These are phyloP conservation scores for Termitomyces sp. DNA, from an alignment of 768 basidiomycete species.

Conservation along the genomic window DNA sequence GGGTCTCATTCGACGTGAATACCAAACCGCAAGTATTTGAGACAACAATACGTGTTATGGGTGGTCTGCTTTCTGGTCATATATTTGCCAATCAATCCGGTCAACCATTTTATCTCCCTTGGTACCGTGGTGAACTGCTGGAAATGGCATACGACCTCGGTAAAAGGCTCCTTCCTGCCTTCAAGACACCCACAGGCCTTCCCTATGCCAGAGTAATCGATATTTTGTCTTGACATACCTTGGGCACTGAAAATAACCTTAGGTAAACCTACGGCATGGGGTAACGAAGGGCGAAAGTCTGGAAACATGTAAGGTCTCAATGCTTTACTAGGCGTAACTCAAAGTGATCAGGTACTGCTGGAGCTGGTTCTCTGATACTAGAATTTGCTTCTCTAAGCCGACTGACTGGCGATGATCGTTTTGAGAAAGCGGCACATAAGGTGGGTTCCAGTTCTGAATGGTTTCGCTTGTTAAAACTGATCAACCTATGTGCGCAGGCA, in stretches of 20 bases:
- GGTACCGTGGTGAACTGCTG: slow-evolving; percentile 81
- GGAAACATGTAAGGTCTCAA: slow-evolving; percentile 67
- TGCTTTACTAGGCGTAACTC: background rate
- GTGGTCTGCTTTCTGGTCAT: slow-evolving; percentile 84
- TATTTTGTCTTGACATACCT: slow-evolving; percentile 1
- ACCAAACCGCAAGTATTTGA: slow-evolving; percentile 99
- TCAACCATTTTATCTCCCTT: slow-evolving; percentile 70
- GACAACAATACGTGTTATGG: slow-evolving; percentile 90
- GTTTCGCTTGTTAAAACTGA: background rate
- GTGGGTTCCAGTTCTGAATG: slow-evolving; percentile 13
- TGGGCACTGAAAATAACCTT: slow-evolving; percentile 3
- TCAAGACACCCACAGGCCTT: slow-evolving; percentile 84
- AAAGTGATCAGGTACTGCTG: slow-evolving; percentile 66
- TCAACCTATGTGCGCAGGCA: slow-evolving; percentile 32
- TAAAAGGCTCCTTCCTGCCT: slow-evolving; percentile 81
- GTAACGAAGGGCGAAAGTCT: slow-evolving; percentile 67
- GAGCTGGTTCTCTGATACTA: slow-evolving; percentile 86
- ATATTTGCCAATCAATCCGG: slow-evolving; percentile 65
- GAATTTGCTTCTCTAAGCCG: slow-evolving; percentile 94
- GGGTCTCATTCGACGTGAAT: slow-evolving; percentile 89
- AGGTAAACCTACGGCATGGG: slow-evolving; percentile 85
- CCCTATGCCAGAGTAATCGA: slow-evolving; percentile 79
- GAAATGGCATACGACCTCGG: slow-evolving; percentile 84
- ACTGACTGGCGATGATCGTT: slow-evolving; percentile 83
- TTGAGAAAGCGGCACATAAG: slow-evolving; percentile 83